A percentile compares a stretch with the other conserved stretches of the same genome.
phyloP scores from a whole-genome alignment of 768 basidiomycete species.

The Leccinum subtestaceum region DNA sequence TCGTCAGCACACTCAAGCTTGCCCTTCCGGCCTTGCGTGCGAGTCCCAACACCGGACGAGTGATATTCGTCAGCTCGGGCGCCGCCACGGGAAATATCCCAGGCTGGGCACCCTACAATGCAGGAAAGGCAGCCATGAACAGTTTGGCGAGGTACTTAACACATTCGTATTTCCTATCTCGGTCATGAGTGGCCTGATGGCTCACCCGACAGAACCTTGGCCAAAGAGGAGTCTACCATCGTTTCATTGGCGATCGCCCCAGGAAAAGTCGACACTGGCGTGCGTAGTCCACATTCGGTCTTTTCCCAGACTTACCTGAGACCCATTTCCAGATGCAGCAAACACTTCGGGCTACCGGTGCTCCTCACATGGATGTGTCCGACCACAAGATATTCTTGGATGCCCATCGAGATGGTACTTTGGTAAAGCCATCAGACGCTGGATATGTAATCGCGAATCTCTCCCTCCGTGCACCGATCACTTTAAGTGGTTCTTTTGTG shows the following conservation, averaged over 20 bases:
- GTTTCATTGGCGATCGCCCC: constrained; percentile 78
- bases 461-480: constrained; percentile 58
- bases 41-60: constrained; percentile 54
- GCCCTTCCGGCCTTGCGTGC: constrained; percentile 68
- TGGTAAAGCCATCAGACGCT: constrained; percentile 71
- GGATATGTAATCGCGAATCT: constrained; percentile 80
- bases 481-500: constrained; percentile 73
- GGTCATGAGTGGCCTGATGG: constrained; percentile 3
- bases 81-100: constrained; percentile 64
- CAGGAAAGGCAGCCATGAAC: constrained; percentile 88
- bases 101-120: constrained; percentile 82
- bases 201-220: constrained; percentile 60
- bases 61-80: constrained; percentile 86
- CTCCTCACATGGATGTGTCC: constrained; percentile 48
- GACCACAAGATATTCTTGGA: constrained; percentile 59
- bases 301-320: background rate
- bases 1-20: constrained; percentile 65
- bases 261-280: constrained; percentile 82
- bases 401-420: constrained; percentile 58
- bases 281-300: constrained; percentile 34
- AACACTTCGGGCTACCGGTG: constrained; percentile 48
- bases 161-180: constrained; percentile 24
- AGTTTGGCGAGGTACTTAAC: constrained; percentile 70
- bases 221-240: constrained; percentile 77
- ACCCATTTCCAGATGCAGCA: constrained; percentile 63